phyloP scores from a whole-genome alignment of 352 stramenopile genomes.

The Phytopythium delawarense region DNA sequence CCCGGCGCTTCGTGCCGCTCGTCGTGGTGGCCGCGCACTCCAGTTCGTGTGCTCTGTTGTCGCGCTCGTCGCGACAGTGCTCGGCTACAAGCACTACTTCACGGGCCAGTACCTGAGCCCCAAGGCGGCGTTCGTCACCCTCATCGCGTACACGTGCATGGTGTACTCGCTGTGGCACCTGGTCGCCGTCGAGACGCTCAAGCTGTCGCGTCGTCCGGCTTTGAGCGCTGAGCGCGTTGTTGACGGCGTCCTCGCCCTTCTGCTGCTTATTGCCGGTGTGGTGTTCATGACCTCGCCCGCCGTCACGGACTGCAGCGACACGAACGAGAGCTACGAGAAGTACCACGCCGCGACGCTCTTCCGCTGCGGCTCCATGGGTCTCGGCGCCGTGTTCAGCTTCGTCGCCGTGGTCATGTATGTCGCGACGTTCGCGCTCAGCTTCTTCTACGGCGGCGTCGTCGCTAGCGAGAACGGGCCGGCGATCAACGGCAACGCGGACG shows the following conservation, averaged over 20 bases:
- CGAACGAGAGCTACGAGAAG: slow-evolving; percentile 22
- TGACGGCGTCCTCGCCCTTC: slow-evolving; percentile 25
- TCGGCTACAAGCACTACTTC: slow-evolving; percentile 44
- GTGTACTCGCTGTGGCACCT: slow-evolving; percentile 45
- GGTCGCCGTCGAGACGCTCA: slow-evolving; percentile 31
- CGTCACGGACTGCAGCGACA: slow-evolving; percentile 28
- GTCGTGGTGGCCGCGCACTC: slow-evolving; percentile 22
- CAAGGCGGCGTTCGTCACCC: slow-evolving; percentile 34
- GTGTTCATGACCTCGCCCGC: slow-evolving; percentile 28
- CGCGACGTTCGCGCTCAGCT: slow-evolving; percentile 28
- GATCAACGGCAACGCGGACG: slow-evolving; percentile 1
- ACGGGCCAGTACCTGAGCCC: slow-evolving; percentile 39
- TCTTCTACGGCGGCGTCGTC: slow-evolving; percentile 15
- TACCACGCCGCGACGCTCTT: slow-evolving; percentile 30
- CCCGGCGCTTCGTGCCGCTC: slow-evolving; percentile 25
- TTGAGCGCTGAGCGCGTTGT: slow-evolving; percentile 28
- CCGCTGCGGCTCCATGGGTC: slow-evolving; percentile 39
- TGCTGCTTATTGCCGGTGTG: slow-evolving; percentile 29
- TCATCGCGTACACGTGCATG: slow-evolving; percentile 36
- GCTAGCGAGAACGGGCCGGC: slow-evolving; percentile 5
- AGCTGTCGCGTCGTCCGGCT: slow-evolving; percentile 28
- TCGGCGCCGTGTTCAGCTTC: slow-evolving; percentile 35
- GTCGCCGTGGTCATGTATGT: slow-evolving; percentile 28
- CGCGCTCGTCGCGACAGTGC: slow-evolving; percentile 23
- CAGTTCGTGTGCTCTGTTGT: slow-evolving; percentile 31